Evolutionary conservation across 2,329 filamentous ascomycete species (phyloP).

Genomic region (Botrytis galanthina): DNA sequence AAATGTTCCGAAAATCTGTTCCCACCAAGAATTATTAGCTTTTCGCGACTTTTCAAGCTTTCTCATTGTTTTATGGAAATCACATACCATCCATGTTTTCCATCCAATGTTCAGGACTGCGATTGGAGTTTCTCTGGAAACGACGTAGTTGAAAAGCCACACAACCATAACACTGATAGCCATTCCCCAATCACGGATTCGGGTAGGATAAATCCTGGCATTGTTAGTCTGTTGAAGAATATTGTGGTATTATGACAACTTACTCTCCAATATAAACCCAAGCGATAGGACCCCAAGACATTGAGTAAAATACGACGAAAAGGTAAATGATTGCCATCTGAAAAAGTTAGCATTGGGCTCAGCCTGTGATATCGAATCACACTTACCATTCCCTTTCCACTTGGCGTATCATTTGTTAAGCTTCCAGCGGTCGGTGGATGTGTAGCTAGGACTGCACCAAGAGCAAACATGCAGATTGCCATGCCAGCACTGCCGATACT

Average conservation of each 20-base stretch:
- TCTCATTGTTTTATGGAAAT: too few species aligned
- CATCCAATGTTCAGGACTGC: conserved; percentile 48
- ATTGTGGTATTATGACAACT: background rate
- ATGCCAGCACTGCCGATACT: conserved; percentile 15
- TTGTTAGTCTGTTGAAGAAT: background rate
- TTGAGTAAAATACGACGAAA: conserved; percentile 17
- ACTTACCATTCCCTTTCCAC: conserved; percentile 14
- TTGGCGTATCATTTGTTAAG: conserved; percentile 8
- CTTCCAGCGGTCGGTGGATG: conserved; percentile 5
- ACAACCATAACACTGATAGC: conserved; percentile 49
- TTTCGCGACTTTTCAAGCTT: background rate
- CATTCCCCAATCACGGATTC: conserved; percentile 47
- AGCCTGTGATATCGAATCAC: background rate
- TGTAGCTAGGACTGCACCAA: conserved; percentile 12
- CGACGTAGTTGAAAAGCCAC: conserved; percentile 53
- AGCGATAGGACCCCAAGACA: conserved; percentile 12
- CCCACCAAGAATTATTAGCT: background rate
- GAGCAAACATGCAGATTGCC: conserved; percentile 15
- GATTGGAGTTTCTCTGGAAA: conserved; percentile 48
- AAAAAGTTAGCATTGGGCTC: background rate
- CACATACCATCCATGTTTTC: conserved; percentile 31
- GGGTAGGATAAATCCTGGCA: conserved; percentile 6
- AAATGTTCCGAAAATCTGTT: conserved; percentile 24
- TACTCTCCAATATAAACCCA: conserved; percentile 20
- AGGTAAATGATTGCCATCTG: conserved; percentile 19